These are phyloP conservation scores for Mentha longifolia DNA, from an alignment of 257 asterid species.

Conservation along the genomic window DNA sequence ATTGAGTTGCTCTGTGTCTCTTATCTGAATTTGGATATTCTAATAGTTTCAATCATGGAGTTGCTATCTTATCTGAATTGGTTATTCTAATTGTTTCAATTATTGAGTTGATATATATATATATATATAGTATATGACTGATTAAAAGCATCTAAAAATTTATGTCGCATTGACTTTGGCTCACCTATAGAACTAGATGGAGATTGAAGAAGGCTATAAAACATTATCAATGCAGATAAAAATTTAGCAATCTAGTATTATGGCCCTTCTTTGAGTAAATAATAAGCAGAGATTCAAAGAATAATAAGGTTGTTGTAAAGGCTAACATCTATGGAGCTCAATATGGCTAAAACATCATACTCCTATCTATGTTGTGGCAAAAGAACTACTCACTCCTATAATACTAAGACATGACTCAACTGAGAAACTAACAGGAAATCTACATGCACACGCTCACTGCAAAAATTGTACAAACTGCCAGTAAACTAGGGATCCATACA, in stretches of 20 bases:
- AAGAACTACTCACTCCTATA: neutral
- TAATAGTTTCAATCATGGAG: neutral
- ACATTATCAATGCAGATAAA: neutral
- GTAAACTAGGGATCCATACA: neutral
- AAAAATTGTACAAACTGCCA: neutral
- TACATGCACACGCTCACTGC: neutral
- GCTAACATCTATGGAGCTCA: slow-evolving; percentile 22
- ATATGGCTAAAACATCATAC: neutral
- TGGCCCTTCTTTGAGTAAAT: neutral
- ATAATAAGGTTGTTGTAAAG: neutral
- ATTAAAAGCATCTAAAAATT: neutral
- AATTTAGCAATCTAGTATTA: neutral
- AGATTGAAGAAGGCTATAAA: neutral
- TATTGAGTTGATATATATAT: too few species aligned
- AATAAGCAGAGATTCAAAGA: slow-evolving; percentile 17
- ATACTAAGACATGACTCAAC: neutral
- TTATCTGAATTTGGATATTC: neutral
- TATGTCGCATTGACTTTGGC: neutral
- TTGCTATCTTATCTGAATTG: neutral
- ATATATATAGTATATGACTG: too few species aligned
- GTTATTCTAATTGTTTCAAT: neutral
- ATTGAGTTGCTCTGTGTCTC: neutral
- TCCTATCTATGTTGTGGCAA: neutral
- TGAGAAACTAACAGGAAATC: slow-evolving; percentile 17
- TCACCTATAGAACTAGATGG: neutral